phyloP scores from a whole-genome alignment of 257 asterid genomes.

The Penstemon davidsonii region DNA sequence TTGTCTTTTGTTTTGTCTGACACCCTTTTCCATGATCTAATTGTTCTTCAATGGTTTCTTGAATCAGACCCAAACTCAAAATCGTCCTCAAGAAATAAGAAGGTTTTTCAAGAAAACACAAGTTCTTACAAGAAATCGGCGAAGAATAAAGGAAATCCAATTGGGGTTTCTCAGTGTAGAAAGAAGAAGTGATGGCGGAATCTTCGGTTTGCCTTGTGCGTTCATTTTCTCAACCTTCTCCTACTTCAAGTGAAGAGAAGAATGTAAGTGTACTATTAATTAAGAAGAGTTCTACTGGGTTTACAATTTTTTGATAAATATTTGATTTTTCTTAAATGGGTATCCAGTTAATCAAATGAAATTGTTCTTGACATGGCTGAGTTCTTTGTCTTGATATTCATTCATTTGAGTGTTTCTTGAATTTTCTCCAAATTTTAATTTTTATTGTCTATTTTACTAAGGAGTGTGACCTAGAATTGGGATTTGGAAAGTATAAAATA shows the following conservation, averaged over 20 bases:
- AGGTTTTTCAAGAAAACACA: constrained; percentile 20
- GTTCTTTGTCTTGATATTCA: constrained; percentile 14
- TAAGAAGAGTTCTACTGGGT: too few species aligned
- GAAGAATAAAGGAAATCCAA: constrained; percentile 1
- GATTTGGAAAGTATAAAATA: too few species aligned
- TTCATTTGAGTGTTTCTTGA: constrained; percentile 7
- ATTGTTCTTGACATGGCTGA: background rate
- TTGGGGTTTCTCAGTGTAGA: background rate
- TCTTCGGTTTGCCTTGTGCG: constrained; percentile 58
- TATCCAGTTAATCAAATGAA: constrained; percentile 2
- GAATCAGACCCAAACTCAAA: constrained; percentile 22
- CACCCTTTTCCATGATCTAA: constrained; percentile 18
- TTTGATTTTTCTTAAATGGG: background rate
- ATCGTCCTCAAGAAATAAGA: background rate
- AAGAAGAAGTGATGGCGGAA: constrained; percentile 53
- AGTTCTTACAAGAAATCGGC: constrained; percentile 10
- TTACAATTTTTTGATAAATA: background rate
- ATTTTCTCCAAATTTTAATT: background rate
- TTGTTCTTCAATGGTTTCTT: constrained; percentile 27
- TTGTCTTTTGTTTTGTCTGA: constrained; percentile 21
- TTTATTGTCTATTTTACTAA: too few species aligned
- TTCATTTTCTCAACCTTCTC: constrained; percentile 61
- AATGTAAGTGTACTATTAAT: constrained; percentile 38
- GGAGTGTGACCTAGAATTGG: too few species aligned
- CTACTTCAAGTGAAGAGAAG: constrained; percentile 40